A percentile compares a stretch with the other conserved stretches of the same genome.
Conservation (phyloP, 78 protist species). For the Chrysochromulina tobinii region DNA sequence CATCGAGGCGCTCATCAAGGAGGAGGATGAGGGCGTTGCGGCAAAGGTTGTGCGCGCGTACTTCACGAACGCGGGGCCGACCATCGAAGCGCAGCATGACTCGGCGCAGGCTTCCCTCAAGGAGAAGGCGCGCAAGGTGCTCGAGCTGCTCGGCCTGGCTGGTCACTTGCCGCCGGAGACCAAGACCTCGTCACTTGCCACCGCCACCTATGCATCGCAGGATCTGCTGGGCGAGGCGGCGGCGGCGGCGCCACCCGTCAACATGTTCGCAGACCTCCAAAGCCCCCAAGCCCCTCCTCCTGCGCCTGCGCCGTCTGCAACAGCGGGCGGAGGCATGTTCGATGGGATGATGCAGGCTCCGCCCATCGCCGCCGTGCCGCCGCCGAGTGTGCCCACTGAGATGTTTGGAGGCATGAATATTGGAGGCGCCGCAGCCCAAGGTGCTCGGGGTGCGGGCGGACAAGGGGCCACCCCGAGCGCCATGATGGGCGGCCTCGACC, state of each 20-base stretch:
- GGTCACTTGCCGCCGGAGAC: not conserved
- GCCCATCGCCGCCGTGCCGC: too few species aligned
- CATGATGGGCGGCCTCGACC: not conserved
- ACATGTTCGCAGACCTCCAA: too few species aligned
- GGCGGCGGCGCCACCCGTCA: not conserved
- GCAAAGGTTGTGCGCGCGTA: not conserved
- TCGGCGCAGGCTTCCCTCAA: not conserved
- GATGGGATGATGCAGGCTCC: too few species aligned
- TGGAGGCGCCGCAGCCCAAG: too few species aligned
- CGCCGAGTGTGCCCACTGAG: too few species aligned
- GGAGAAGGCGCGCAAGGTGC: slow-evolving; percentile 2
- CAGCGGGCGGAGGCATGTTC: too few species aligned
- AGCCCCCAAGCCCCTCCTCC: too few species aligned
- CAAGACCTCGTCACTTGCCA: not conserved
- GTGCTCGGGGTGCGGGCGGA: too few species aligned
- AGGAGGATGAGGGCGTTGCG: not conserved
- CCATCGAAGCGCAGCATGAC: not conserved
- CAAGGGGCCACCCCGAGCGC: not conserved
- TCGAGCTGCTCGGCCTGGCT: not conserved
- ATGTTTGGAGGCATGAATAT: too few species aligned
- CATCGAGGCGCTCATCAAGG: slow-evolving; percentile 19
- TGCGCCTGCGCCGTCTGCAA: too few species aligned
- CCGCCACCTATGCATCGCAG: not conserved
- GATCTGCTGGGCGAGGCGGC: not conserved
- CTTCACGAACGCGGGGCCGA: not conserved